Conservation (phyloP, 345 rosid genomes). For the Theobroma cacao region DNA sequence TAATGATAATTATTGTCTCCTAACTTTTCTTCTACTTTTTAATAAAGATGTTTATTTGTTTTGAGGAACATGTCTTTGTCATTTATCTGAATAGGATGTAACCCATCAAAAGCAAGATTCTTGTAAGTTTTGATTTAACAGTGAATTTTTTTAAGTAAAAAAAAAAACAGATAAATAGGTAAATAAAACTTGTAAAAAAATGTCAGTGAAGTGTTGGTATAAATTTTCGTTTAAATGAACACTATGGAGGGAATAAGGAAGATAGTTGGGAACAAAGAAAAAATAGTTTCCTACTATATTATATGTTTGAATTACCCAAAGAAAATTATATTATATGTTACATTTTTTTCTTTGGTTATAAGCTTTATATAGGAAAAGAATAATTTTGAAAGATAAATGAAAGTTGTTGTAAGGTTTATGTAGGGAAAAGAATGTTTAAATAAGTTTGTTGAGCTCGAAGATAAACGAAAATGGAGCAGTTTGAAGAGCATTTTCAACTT, state of each 20-base stretch:
- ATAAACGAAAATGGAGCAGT: neutral
- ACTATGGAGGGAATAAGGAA: too few species aligned
- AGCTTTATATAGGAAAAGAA: neutral
- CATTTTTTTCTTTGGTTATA: too few species aligned
- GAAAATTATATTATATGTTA: too few species aligned
- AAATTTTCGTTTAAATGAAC: too few species aligned
- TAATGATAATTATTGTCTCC: neutral
- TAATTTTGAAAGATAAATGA: too few species aligned
- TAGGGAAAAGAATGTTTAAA: neutral
- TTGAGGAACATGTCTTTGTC: neutral
- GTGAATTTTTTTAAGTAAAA: neutral
- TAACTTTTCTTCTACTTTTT: neutral
- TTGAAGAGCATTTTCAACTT: neutral
- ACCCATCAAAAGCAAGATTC: neutral
- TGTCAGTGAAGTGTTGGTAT: too few species aligned
- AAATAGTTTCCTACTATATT: too few species aligned
- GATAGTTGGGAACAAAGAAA: too few species aligned
- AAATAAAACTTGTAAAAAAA: neutral
- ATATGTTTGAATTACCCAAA: too few species aligned
- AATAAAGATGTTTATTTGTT: neutral
- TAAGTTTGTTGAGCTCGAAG: neutral
- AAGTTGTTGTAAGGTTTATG: neutral
- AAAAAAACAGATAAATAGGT: neutral
- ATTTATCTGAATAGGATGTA: neutral
- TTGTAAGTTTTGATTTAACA: neutral